Evolutionary conservation across 1,284 basidiomycete species (phyloP).

Genomic region (Somion occarium): DNA sequence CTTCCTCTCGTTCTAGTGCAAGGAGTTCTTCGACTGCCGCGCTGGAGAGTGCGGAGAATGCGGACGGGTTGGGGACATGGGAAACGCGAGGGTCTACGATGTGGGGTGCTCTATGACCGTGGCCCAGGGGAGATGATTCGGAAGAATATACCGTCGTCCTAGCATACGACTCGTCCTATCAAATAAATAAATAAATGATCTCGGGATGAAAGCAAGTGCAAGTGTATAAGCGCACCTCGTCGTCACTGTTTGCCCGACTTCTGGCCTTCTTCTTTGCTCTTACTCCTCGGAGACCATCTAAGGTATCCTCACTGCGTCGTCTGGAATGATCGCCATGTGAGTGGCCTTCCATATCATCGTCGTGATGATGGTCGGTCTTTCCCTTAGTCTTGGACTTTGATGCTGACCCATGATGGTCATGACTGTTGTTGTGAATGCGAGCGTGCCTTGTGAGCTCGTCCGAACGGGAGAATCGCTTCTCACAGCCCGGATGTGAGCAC

Average conservation of each 20-base stretch:
- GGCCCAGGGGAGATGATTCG: conserved; percentile 38
- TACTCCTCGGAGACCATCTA: conserved; percentile 15
- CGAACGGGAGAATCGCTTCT: conserved; percentile 95
- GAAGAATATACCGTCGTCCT: conserved; percentile 55
- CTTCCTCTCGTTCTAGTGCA: conserved; percentile 82
- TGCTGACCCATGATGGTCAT: conserved; percentile 16
- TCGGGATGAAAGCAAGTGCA: conserved; percentile 3
- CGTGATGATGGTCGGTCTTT: conserved; percentile 28
- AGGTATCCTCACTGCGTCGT: conserved; percentile 14
- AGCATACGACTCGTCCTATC: conserved; percentile 62
- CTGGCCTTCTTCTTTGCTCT: conserved; percentile 65
- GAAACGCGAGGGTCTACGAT: conserved; percentile 21
- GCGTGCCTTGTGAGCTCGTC: conserved; percentile 97
- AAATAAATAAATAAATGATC: conserved; percentile 11
- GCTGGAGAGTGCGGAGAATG: conserved; percentile 71
- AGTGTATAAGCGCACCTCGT: conserved; percentile 50
- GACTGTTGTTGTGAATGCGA: conserved; percentile 78
- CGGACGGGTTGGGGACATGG: conserved; percentile 37
- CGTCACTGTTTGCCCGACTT: conserved; percentile 73
- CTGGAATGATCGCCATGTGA: conserved; percentile 11
- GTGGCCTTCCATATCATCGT: conserved; percentile 22
- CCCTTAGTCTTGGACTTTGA: conserved; percentile 29
- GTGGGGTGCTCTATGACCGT: conserved; percentile 19
- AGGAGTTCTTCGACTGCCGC: conserved; percentile 85
- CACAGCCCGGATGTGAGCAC: conserved; percentile 92